Base-by-base conservation (phyloP, 148 eudicot species). In the Silene conica region DNA sequence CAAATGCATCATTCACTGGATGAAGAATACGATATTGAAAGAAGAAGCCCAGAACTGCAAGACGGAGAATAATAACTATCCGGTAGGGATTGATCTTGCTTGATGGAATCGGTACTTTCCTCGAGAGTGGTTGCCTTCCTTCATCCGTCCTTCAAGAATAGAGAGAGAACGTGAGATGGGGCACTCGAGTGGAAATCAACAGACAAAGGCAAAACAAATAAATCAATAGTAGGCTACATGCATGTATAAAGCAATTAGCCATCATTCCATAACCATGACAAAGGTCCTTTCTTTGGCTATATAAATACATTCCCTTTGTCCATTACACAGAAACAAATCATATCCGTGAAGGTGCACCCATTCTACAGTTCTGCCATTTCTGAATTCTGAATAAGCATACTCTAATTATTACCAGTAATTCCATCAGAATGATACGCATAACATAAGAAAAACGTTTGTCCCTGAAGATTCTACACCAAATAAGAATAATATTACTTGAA, bases 61-160 rank as follows among this genome's bases (percentile, higher is more conserved):
- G 83, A 15, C 99, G 97, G 16, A 90, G 84, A 54, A 92, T 18
- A 73, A 96, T 90, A 67, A 92, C 68, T 57, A 96, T 82, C 74
- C 99, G 83, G 85, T 96, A 96, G 38, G 99, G 99, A 77, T 80
- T 96, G 80, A 96, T 92, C 87, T 64, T 96, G 96, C 99, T 96
- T 63, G 99, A 92, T 63, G 96, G 80, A 75, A 96, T 85, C 8
- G 97, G 99, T 72, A 86, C 48, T 84, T 96, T 96, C 83, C 99
- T 89, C 13, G 97, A 92, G 28, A 96, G 89, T 68, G 97, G 97
- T 73, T 96, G 99, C 83, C 99, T 89, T 58, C 99, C 99, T 86
- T 92, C 97, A 80, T 96, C 99, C 96, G 85, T 89, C 90, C 99
- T 96, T 74, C 67, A 79, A 41, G 72, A 25, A 72, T 57, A 74